Percentiles rank a stretch among this genome's conserved stretches.
phyloP scores from a whole-genome alignment of 768 basidiomycete genomes.

The Rhodotorula kratochvilovae region DNA sequence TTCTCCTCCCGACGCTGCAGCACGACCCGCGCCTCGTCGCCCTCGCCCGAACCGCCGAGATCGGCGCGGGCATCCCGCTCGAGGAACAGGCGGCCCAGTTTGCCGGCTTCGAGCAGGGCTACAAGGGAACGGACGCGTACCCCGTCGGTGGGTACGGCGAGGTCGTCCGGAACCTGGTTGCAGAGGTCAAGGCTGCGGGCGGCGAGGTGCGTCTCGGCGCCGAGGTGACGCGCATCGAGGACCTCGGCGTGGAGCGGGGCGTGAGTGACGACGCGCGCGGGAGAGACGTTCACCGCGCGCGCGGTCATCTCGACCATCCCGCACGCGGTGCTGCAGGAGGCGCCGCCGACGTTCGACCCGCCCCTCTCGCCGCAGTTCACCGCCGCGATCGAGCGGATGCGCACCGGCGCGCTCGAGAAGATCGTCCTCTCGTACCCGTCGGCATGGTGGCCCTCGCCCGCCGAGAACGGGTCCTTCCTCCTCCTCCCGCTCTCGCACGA shows the following conservation, averaged over 20 bases:
- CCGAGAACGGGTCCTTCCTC: slow-evolving; percentile 31
- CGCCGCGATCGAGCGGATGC: slow-evolving; percentile 30
- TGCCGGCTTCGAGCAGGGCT: slow-evolving; percentile 22
- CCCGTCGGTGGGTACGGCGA: slow-evolving; percentile 32
- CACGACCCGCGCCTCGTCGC: slow-evolving; percentile 19
- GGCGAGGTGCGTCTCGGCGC: slow-evolving; percentile 8
- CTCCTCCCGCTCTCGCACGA: slow-evolving; percentile 33
- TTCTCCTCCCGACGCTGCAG: slow-evolving; percentile 16
- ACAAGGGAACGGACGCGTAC: slow-evolving; percentile 24
- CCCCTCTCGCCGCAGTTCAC: slow-evolving; percentile 27
- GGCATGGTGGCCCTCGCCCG: slow-evolving; percentile 43
- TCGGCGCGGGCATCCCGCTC: slow-evolving; percentile 32
- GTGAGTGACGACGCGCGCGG: slow-evolving; percentile 15
- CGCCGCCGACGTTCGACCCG: slow-evolving; percentile 37
- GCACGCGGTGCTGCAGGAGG: slow-evolving; percentile 42
- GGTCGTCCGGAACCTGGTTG: slow-evolving; percentile 13
- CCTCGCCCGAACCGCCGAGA: slow-evolving; percentile 32
- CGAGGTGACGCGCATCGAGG: slow-evolving; percentile 18
- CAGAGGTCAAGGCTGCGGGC: slow-evolving; percentile 15
- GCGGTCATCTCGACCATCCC: slow-evolving; percentile 37
- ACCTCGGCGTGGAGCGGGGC: slow-evolving; percentile 3
- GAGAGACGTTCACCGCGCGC: slow-evolving; percentile 2
- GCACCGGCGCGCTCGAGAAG: slow-evolving; percentile 44
- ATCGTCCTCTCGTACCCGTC: slow-evolving; percentile 41
- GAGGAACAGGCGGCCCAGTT: slow-evolving; percentile 23